phyloP scores from a whole-genome alignment of 2,329 filamentous ascomycete species.

The Penicillium corylophilum region DNA sequence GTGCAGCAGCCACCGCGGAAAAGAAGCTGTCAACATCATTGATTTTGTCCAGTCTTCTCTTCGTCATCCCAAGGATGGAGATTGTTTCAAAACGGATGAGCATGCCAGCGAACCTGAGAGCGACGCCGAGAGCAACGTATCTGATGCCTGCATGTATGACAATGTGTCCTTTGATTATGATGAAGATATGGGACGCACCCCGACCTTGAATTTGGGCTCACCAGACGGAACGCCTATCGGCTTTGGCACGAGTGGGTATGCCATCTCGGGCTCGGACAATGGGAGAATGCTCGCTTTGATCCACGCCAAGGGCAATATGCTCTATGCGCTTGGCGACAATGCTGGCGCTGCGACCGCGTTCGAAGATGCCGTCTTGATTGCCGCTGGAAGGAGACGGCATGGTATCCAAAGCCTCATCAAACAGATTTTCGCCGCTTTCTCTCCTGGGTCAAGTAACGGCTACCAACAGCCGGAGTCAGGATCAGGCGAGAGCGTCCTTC shows the following conservation, averaged over 20 bases:
- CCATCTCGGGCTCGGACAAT: constrained; percentile 81
- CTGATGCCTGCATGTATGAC: constrained; percentile 55
- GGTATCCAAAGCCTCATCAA: constrained; percentile 77
- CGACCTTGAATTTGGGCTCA: constrained; percentile 25
- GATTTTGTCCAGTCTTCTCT: constrained; percentile 77
- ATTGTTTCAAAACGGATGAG: constrained; percentile 52
- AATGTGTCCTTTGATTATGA: constrained; percentile 59
- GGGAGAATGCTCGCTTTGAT: constrained; percentile 89
- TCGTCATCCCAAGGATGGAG: constrained; percentile 51
- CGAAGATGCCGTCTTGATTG: constrained; percentile 90
- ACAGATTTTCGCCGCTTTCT: constrained; percentile 71
- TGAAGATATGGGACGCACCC: constrained; percentile 35
- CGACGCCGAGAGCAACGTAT: constrained; percentile 55
- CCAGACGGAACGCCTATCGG: constrained; percentile 43
- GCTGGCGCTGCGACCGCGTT: constrained; percentile 80
- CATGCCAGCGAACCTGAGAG: constrained; percentile 60
- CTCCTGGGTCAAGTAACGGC: constrained; percentile 45
- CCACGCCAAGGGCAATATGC: constrained; percentile 97
- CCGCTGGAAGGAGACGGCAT: constrained; percentile 67
- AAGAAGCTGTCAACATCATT: constrained; percentile 84
- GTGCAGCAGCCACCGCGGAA: constrained; percentile 75
- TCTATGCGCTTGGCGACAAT: constrained; percentile 86
- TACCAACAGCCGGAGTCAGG: constrained; percentile 38
- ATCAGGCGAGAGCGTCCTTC: constrained; percentile 64
- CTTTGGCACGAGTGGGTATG: constrained; percentile 79